Percentiles rank a stretch among this genome's conserved stretches.
Conservation (phyloP, 208 protist species). For the Porcisia hertigi region DNA sequence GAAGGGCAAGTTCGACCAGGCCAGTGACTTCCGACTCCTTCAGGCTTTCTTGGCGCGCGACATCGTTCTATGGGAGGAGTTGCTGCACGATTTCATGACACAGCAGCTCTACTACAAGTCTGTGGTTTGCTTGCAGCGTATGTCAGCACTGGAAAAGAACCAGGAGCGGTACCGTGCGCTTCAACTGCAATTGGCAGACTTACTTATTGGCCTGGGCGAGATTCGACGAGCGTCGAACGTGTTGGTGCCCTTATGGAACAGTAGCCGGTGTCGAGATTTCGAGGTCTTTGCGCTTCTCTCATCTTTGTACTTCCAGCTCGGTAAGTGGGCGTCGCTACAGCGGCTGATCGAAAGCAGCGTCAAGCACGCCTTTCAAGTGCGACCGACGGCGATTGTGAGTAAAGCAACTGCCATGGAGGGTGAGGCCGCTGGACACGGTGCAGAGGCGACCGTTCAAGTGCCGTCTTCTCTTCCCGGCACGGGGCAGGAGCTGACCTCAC, state of each 20-base stretch:
- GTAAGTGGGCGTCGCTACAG: conserved; percentile 81
- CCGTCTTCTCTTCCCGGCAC: not conserved
- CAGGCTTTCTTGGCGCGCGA: conserved; percentile 86
- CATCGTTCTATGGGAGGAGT: conserved; percentile 80
- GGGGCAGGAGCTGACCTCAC: not conserved
- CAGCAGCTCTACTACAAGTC: conserved; percentile 87
- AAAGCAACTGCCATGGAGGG: not conserved
- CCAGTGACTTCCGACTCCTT: conserved; percentile 85
- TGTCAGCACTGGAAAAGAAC: conserved; percentile 74
- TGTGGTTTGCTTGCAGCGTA: conserved; percentile 81
- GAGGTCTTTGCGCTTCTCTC: conserved; percentile 87
- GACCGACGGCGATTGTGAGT: not conserved
- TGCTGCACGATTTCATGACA: conserved; percentile 84
- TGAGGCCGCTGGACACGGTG: not conserved
- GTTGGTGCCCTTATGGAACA: conserved; percentile 76
- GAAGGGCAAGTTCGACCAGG: conserved; percentile 77
- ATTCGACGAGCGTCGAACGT: conserved; percentile 68
- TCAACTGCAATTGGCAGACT: conserved; percentile 84
- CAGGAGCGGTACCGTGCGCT: conserved; percentile 64
- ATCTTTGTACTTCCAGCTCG: conserved; percentile 89
- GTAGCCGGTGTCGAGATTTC: conserved; percentile 79
- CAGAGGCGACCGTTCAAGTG: conserved; percentile 5
- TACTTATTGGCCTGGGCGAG: conserved; percentile 86
- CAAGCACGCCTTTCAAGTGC: conserved; percentile 63
- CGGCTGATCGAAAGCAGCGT: conserved; percentile 82